phyloP scores from a whole-genome alignment of 768 basidiomycete genomes.

The Suillus weaverae region DNA sequence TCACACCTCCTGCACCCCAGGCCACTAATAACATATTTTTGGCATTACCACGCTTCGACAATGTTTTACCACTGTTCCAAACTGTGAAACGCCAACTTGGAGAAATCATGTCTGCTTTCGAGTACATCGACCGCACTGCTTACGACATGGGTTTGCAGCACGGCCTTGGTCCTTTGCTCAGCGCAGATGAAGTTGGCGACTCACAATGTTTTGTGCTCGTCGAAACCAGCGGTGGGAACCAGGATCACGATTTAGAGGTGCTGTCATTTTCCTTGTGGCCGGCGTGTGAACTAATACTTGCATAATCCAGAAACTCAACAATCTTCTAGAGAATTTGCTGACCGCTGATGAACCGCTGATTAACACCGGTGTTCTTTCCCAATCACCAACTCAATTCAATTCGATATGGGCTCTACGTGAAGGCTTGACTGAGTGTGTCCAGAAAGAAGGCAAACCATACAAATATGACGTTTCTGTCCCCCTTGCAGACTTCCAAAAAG shows the following conservation, averaged over 20 bases:
- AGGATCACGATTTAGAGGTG: conserved; percentile 94
- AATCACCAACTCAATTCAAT: conserved; percentile 85
- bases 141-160: conserved; percentile 85
- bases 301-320: conserved; percentile 74
- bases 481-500: conserved; percentile 78
- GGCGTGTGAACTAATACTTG: conserved; percentile 4
- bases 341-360: conserved; percentile 74
- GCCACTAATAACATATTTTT: conserved; percentile 92
- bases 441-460: conserved; percentile 93
- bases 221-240: conserved; percentile 91
- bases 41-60: conserved; percentile 82
- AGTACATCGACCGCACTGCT: conserved; percentile 88
- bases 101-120: conserved; percentile 96
- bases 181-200: conserved; percentile 70
- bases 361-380: conserved; percentile 88
- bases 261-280: conserved; percentile 15
- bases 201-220: conserved; percentile 89
- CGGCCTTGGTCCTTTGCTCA: conserved; percentile 75
- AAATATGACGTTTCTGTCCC: conserved; percentile 97
- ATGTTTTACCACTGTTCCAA: conserved; percentile 83
- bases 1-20: conserved; percentile 80
- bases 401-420: conserved; percentile 92
- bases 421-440: conserved; percentile 86
- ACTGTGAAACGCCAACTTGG: conserved; percentile 80
- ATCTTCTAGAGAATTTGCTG: conserved; percentile 75